phyloP scores from a whole-genome alignment of 2,329 filamentous ascomycete genomes.

The Thyridium curvatum region DNA sequence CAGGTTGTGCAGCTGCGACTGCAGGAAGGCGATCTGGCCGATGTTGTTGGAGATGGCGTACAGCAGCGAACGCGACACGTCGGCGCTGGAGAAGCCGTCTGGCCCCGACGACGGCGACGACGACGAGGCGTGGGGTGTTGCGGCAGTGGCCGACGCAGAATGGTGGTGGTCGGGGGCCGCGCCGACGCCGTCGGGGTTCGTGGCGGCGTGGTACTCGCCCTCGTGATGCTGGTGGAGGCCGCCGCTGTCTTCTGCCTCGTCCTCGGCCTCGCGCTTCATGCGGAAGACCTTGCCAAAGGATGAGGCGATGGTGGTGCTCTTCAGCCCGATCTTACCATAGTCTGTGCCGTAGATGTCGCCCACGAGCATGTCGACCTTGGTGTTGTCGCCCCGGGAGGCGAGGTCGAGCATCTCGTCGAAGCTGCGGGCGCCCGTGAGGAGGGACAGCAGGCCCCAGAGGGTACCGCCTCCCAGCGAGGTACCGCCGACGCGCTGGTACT shows the following conservation, averaged over 20 bases:
- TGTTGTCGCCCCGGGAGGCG: conserved; percentile 86
- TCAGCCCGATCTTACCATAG: conserved; percentile 93
- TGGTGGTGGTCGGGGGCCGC: background rate
- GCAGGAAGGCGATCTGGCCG: conserved; percentile 94
- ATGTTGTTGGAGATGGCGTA: conserved; percentile 98
- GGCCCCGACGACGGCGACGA: too few species aligned
- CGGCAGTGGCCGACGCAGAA: too few species aligned
- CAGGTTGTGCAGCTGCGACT: conserved; percentile 87
- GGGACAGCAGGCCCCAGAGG: conserved; percentile 87
- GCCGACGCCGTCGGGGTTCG: conserved; percentile 1
- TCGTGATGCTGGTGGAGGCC: conserved; percentile 45
- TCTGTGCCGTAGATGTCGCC: conserved; percentile 97
- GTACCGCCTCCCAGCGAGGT: conserved; percentile 96
- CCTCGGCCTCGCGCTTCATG: conserved; percentile 80
- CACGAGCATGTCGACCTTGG: conserved; percentile 90
- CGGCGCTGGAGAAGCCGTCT: conserved; percentile 63
- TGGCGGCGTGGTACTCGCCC: conserved; percentile 21
- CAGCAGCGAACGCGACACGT: conserved; percentile 84
- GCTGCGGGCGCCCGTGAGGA: conserved; percentile 87
- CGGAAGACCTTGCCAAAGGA: conserved; percentile 97
- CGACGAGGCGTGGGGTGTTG: too few species aligned
- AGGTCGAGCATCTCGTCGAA: conserved; percentile 97
- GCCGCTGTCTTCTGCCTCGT: conserved; percentile 67
- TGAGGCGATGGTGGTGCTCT: conserved; percentile 90
- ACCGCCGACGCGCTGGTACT: conserved; percentile 86